These are phyloP conservation scores for Citrus sp. DNA, from an alignment of 345 rosid species.

Conservation along the genomic window DNA sequence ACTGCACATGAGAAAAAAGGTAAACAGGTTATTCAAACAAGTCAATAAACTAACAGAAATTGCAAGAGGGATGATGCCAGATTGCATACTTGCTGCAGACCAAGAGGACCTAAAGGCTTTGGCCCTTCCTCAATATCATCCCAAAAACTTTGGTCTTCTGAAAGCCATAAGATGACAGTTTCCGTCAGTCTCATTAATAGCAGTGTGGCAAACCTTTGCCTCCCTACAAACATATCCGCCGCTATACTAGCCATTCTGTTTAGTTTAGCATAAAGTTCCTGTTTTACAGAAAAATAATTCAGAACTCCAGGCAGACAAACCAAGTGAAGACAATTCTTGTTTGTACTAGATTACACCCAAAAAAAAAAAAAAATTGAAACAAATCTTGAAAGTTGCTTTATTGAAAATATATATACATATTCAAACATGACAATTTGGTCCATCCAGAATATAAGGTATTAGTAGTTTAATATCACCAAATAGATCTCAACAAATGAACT, in stretches of 20 bases:
- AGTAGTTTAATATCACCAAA: not conserved
- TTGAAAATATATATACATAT: not conserved
- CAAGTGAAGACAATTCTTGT: not conserved
- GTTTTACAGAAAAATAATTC: slow-evolving; percentile 23
- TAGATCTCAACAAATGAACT: not conserved
- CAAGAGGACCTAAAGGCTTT: slow-evolving; percentile 84
- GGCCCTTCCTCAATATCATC: slow-evolving; percentile 98
- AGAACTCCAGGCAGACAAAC: slow-evolving; percentile 1
- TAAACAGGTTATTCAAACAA: slow-evolving; percentile 5
- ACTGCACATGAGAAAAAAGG: slow-evolving; percentile 43
- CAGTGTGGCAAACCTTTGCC: slow-evolving; percentile 89
- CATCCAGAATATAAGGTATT: not conserved
- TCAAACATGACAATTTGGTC: not conserved
- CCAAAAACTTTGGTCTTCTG: slow-evolving; percentile 96
- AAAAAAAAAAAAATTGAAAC: not conserved
- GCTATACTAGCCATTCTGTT: slow-evolving; percentile 83
- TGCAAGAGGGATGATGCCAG: slow-evolving; percentile 8
- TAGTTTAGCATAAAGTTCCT: slow-evolving; percentile 87
- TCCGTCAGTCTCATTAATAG: slow-evolving; percentile 95
- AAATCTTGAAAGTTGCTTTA: not conserved
- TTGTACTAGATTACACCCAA: not conserved
- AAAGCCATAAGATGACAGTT: slow-evolving; percentile 93
- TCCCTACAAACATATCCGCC: slow-evolving; percentile 95
- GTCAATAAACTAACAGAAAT: not conserved
- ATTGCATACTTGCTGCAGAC: slow-evolving; percentile 71